Conservation (phyloP, 2,329 filamentous ascomycete species). For the Neonectria faginata region DNA sequence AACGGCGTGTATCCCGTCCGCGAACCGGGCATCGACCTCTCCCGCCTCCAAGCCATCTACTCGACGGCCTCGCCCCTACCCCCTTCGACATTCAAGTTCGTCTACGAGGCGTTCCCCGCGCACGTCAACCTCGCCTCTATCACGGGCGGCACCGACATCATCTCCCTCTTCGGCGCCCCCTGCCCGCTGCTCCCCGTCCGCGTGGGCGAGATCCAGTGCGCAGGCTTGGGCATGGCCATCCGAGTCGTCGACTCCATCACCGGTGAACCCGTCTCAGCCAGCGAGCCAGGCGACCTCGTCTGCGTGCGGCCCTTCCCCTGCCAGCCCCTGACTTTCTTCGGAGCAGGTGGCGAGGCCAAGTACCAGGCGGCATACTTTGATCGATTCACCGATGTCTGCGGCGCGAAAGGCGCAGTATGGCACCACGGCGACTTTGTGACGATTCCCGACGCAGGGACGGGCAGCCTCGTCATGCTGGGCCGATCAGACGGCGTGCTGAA, state of each 20-base stretch:
- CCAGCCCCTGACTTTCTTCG: slow-evolving; percentile 92
- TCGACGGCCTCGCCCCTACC: slow-evolving; percentile 93
- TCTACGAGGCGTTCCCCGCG: slow-evolving; percentile 84
- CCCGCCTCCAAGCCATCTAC: slow-evolving; percentile 84
- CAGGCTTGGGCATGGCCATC: slow-evolving; percentile 84
- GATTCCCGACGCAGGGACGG: slow-evolving; percentile 73
- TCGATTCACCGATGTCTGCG: slow-evolving; percentile 69
- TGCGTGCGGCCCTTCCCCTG: slow-evolving; percentile 89
- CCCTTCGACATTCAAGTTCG: slow-evolving; percentile 91
- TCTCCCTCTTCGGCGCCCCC: slow-evolving; percentile 91
- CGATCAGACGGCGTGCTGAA: slow-evolving; percentile 94
- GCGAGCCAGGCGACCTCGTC: slow-evolving; percentile 86
- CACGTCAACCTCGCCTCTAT: slow-evolving; percentile 91
- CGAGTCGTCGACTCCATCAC: slow-evolving; percentile 68
- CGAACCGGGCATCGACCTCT: slow-evolving; percentile 67
- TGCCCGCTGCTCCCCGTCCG: slow-evolving; percentile 80
- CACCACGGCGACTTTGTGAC: slow-evolving; percentile 94
- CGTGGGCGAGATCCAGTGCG: slow-evolving; percentile 80
- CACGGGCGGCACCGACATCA: slow-evolving; percentile 95
- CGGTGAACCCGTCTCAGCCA: slow-evolving; percentile 66
- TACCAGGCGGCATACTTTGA: slow-evolving; percentile 91
- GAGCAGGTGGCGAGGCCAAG: slow-evolving; percentile 70
- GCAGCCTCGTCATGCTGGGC: slow-evolving; percentile 90
- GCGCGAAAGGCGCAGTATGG: slow-evolving; percentile 70
- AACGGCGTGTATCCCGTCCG: slow-evolving; percentile 70